phyloP scores from a whole-genome alignment of 371 early-diverging fungal genomes.

The Saksenaea vasiformis region DNA sequence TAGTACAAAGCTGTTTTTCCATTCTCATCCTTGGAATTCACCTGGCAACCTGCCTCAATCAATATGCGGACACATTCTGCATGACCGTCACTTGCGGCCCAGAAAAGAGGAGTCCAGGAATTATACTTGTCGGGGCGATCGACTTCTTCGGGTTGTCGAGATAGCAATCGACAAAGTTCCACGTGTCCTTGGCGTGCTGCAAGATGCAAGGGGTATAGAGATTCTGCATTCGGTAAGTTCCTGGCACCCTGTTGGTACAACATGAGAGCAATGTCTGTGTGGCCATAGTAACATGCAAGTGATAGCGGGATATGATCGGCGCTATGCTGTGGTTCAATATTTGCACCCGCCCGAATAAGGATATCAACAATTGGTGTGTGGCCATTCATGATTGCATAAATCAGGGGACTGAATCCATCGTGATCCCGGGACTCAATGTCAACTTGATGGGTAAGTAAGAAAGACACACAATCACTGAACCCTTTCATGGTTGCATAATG shows the following conservation, averaged over 20 bases:
- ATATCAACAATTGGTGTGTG: conserved; percentile 74
- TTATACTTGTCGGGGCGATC: conserved; percentile 86
- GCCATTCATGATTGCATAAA: conserved; percentile 86
- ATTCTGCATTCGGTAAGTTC: conserved; percentile 69
- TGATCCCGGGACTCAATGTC: conserved; percentile 76
- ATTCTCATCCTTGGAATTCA: conserved; percentile 81
- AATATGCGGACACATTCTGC: conserved; percentile 78
- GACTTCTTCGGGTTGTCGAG: conserved; percentile 70
- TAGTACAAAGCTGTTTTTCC: conserved; percentile 87
- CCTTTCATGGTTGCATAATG: conserved; percentile 95
- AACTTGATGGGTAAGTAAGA: conserved; percentile 62
- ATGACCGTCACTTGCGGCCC: conserved; percentile 93
- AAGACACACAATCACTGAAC: conserved; percentile 67
- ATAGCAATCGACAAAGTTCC: conserved; percentile 71
- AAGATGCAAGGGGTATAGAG: conserved; percentile 86
- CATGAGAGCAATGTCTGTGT: conserved; percentile 79
- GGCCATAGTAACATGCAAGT: conserved; percentile 90
- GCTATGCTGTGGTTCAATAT: conserved; percentile 64
- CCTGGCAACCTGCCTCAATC: conserved; percentile 78
- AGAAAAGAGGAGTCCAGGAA: conserved; percentile 95
- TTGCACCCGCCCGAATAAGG: conserved; percentile 66
- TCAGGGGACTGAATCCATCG: conserved; percentile 85
- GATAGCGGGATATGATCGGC: conserved; percentile 73
- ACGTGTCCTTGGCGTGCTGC: conserved; percentile 87
- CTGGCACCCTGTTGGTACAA: conserved; percentile 76